Evolutionary conservation across 2,329 filamentous ascomycete species (phyloP).

Genomic region (Knufia fluminis): DNA sequence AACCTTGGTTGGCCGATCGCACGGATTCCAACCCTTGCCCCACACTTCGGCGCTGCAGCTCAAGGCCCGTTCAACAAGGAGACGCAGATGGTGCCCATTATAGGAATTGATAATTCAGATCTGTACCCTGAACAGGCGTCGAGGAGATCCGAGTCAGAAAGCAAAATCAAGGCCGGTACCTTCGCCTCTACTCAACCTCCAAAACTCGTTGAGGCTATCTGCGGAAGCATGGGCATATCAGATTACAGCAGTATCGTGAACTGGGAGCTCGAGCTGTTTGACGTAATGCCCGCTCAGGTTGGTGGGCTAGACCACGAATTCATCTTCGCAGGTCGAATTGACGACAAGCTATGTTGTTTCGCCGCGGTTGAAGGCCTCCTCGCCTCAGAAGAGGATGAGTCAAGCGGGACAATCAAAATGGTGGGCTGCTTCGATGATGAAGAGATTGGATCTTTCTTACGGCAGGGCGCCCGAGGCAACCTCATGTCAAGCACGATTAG

Average conservation of each 20-base stretch:
- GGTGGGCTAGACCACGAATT: slow-evolving; percentile 85
- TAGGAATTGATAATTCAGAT: slow-evolving; percentile 72
- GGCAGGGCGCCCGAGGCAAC: slow-evolving; percentile 83
- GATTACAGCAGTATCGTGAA: slow-evolving; percentile 71
- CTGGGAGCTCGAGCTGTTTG: slow-evolving; percentile 95
- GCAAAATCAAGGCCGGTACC: slow-evolving; percentile 43
- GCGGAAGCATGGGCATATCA: slow-evolving; percentile 63
- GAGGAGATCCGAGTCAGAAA: slow-evolving; percentile 11
- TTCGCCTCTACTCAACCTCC: slow-evolving; percentile 80
- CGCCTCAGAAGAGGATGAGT: slow-evolving; percentile 47
- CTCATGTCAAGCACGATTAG: slow-evolving; percentile 75
- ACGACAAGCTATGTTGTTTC: slow-evolving; percentile 97
- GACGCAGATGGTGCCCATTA: slow-evolving; percentile 88
- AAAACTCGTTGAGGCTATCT: slow-evolving; percentile 73
- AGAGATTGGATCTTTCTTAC: slow-evolving; percentile 83
- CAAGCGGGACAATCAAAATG: slow-evolving; percentile 64
- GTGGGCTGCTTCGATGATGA: slow-evolving; percentile 96
- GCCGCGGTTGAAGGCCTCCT: slow-evolving; percentile 77
- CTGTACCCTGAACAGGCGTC: slow-evolving; percentile 26
- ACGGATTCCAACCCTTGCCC: slow-evolving; percentile 79
- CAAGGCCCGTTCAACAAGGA: slow-evolving; percentile 67
- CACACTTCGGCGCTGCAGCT: slow-evolving; percentile 75
- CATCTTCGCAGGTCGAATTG: slow-evolving; percentile 89
- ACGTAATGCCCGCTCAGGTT: slow-evolving; percentile 73
- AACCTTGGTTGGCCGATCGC: slow-evolving; percentile 94